Evolutionary conservation across 2,329 filamentous ascomycete genomes (phyloP), one percentile per base, ranked within the genome.

Genomic region (Paraphaeosphaeria minitans): DNA sequence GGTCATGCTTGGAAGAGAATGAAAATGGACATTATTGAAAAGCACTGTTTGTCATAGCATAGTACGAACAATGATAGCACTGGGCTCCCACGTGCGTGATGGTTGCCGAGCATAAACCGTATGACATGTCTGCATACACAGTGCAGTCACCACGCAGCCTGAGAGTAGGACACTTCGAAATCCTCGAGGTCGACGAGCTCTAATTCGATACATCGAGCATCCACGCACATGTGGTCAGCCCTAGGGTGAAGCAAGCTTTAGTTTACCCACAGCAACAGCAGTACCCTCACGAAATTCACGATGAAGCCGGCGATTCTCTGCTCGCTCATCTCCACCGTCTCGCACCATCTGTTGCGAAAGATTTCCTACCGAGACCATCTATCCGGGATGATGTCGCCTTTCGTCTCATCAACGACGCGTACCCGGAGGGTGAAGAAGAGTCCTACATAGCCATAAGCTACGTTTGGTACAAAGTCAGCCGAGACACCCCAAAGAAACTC

Each of bases 361-460:
- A 68, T 49, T 74, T 76, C 42, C 29, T 70, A 8, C 63, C 69
- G 22, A 75, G 72, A 49, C 39, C 58, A 37, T 53, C 64, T 35
- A 58, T 59, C 8, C 53, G 63, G 24, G 59, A 59, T n/a, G 61
- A 59, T n/a, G 64, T 72, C n/a, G 46, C 60, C 13, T 78, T 81
- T 60, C 68, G 77, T 39, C 68, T 81, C 22, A 76, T 81, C 59
- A 72, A 71, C 52, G 73, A 77, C 27, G 57, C 74, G 31, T 64
- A 71, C 7, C 68, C 64, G 12, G 64, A 60, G 6, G 69, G 66
- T 42, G 73, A 77, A 35, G 75, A 76, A 48, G 48, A 62, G n/a
- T 73, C 76, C 5, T 80, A 77, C 60, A 77, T 80, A 41, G 78
- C 79, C 3, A 61, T 81, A 49, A 80, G 78, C 66, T 81, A 81